A percentile compares a stretch with the other conserved stretches of the same genome.
Conservation (phyloP, 176 grass and related monocot genomes). For the Thalia dealbata region DNA sequence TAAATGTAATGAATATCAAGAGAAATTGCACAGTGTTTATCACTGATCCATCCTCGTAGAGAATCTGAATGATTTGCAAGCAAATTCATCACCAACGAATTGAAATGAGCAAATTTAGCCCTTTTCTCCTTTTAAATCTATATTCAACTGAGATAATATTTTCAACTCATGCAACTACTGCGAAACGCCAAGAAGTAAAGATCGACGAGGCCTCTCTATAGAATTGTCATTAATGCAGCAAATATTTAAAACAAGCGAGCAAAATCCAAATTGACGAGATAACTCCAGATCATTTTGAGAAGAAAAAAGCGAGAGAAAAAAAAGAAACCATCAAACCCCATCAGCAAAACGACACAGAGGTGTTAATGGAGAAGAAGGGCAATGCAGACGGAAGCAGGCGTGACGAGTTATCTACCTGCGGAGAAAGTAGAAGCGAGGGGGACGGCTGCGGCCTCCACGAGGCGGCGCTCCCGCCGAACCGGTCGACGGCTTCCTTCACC, state of each 20-base stretch:
- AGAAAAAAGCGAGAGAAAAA: not conserved
- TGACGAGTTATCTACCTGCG: constrained; percentile 40
- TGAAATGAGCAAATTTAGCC: not conserved
- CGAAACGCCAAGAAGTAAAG: no score
- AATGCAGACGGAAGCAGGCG: not conserved
- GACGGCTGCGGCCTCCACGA: constrained; percentile 28
- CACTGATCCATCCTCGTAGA: not conserved
- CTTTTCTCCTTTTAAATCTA: not conserved
- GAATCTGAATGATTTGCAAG: not conserved
- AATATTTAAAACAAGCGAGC: not conserved
- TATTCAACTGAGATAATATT: no score
- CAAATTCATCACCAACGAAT: not conserved
- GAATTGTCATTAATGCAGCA: no score
- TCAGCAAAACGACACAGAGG: not conserved
- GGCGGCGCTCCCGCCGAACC: constrained; percentile 45
- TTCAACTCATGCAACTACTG: no score
- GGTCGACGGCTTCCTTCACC: constrained; percentile 65
- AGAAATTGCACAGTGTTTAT: not conserved
- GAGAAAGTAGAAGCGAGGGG: constrained; percentile 49
- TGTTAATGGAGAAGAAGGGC: not conserved
- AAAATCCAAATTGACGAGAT: not conserved
- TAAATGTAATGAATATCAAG: not conserved
- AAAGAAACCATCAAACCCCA: not conserved
- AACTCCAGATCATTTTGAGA: not conserved
- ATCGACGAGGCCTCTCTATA: no score